These are phyloP conservation scores for California macrophylla DNA, from an alignment of 441 rosid genomes.

Conservation along the genomic window DNA sequence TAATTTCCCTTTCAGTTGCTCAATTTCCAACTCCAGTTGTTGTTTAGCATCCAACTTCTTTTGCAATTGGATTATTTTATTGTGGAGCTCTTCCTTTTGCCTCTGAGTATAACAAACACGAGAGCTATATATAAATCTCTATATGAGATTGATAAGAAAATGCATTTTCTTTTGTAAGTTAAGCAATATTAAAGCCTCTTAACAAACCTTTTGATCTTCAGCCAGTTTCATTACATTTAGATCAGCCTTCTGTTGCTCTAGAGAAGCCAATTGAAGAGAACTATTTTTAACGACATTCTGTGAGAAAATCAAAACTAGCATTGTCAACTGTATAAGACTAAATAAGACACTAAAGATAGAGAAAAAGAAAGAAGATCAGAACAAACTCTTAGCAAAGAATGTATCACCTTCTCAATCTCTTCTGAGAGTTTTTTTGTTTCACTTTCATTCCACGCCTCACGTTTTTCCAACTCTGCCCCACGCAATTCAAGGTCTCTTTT, in stretches of 20 bases:
- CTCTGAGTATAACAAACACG: slow-evolving; percentile 35
- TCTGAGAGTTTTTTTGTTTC: slow-evolving; percentile 47
- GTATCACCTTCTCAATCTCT: slow-evolving; percentile 59
- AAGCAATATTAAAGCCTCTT: slow-evolving; percentile 14
- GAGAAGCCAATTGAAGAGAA: slow-evolving; percentile 53
- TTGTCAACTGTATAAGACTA: too few relatives aligned
- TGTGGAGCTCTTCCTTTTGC: slow-evolving; percentile 63
- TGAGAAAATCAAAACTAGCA: too few relatives aligned
- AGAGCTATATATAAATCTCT: slow-evolving; percentile 12
- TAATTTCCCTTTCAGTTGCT: slow-evolving; percentile 48
- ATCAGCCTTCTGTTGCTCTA: slow-evolving; percentile 69
- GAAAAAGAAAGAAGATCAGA: too few relatives aligned
- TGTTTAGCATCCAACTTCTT: slow-evolving; percentile 72
- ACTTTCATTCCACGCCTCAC: slow-evolving; percentile 68
- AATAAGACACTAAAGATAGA: too few relatives aligned
- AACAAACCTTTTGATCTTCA: slow-evolving; percentile 74
- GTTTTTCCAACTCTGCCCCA: slow-evolving; percentile 51
- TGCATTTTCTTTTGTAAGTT: neutral
- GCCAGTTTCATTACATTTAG: slow-evolving; percentile 67
- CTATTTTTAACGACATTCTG: slow-evolving; percentile 53
- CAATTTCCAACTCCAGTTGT: slow-evolving; percentile 72
- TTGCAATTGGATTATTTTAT: slow-evolving; percentile 52
- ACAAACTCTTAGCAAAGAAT: too few relatives aligned
- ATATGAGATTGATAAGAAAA: slow-evolving; percentile 12
- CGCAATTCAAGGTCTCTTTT: slow-evolving; percentile 63